Percentiles rank a stretch among this genome's conserved stretches.
phyloP scores from a whole-genome alignment of 768 basidiomycete genomes.

The Roridomyces roridus region DNA sequence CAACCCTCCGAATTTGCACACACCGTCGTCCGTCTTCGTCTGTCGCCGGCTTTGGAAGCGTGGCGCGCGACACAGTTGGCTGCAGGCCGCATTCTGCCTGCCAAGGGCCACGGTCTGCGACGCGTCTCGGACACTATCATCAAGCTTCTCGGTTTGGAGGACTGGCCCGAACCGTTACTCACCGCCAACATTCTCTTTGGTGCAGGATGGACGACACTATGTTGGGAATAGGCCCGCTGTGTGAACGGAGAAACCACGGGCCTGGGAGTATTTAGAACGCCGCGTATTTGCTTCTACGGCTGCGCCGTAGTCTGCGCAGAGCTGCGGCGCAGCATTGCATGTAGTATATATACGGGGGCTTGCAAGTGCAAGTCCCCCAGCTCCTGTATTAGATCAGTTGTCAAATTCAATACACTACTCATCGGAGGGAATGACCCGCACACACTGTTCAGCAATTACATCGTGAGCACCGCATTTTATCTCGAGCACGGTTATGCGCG shows the following conservation, averaged over 20 bases:
- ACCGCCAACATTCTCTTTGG: conserved; percentile 2
- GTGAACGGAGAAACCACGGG: no score
- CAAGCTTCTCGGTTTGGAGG: not conserved
- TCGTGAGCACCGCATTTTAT: conserved; percentile 5
- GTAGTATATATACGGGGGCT: no score
- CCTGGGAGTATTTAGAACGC: no score
- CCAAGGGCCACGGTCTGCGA: conserved; percentile 7
- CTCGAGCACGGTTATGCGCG: conserved; percentile 8
- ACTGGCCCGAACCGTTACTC: conserved; percentile 2
- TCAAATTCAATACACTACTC: not conserved
- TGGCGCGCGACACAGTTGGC: conserved; percentile 3
- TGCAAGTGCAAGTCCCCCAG: no score
- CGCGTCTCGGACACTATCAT: not conserved
- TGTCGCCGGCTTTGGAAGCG: conserved; percentile 1
- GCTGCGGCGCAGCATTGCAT: no score
- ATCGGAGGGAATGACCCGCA: not conserved
- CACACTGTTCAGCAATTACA: conserved; percentile 5
- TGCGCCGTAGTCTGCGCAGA: no score
- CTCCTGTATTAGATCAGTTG: no score
- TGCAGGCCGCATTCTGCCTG: conserved; percentile 1
- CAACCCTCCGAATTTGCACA: not conserved
- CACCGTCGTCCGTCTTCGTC: not conserved
- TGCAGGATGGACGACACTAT: not conserved
- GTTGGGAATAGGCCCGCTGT: no score
- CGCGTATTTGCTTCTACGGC: no score